Evolutionary conservation across 1,284 basidiomycete species (phyloP).

Genomic region (Ustilago loliicola): DNA sequence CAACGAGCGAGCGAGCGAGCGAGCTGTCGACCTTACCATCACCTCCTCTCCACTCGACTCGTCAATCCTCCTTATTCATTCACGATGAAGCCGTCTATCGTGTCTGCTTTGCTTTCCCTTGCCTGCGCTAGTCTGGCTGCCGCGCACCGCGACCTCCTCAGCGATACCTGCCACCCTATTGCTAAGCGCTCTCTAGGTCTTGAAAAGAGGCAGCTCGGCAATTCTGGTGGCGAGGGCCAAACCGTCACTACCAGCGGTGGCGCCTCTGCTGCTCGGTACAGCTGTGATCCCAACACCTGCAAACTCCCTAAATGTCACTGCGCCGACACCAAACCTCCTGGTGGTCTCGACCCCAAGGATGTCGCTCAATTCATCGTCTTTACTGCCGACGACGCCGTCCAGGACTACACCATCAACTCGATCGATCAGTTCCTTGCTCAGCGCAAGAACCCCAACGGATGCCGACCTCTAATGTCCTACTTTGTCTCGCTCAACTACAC

Average conservation of each 20-base stretch:
- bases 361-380: slow-evolving; percentile 64
- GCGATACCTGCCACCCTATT: slow-evolving; percentile 50
- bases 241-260: slow-evolving; percentile 40
- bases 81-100: slow-evolving; percentile 32
- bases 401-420: slow-evolving; percentile 79
- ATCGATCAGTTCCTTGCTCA: slow-evolving; percentile 82
- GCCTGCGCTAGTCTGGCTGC: slow-evolving; percentile 32
- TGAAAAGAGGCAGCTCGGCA: slow-evolving; percentile 32
- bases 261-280: slow-evolving; percentile 61
- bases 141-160: slow-evolving; percentile 46
- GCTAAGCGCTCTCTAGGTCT: slow-evolving; percentile 31
- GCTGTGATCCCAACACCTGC: slow-evolving; percentile 59
- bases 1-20: too few relatives aligned
- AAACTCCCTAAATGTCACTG: slow-evolving; percentile 63
- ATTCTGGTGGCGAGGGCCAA: slow-evolving; percentile 54
- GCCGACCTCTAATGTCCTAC: slow-evolving; percentile 74
- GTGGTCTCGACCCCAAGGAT: slow-evolving; percentile 57
- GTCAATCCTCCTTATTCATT: neutral
- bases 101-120: slow-evolving; percentile 31
- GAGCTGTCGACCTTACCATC: neutral
- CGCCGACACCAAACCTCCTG: slow-evolving; percentile 64
- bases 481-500: slow-evolving; percentile 76
- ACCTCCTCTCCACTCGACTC: neutral
- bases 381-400: slow-evolving; percentile 75
- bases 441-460: slow-evolving; percentile 86